Conservation (phyloP, 805 yeast species). For the Tetrapisispora namnaoensis region DNA sequence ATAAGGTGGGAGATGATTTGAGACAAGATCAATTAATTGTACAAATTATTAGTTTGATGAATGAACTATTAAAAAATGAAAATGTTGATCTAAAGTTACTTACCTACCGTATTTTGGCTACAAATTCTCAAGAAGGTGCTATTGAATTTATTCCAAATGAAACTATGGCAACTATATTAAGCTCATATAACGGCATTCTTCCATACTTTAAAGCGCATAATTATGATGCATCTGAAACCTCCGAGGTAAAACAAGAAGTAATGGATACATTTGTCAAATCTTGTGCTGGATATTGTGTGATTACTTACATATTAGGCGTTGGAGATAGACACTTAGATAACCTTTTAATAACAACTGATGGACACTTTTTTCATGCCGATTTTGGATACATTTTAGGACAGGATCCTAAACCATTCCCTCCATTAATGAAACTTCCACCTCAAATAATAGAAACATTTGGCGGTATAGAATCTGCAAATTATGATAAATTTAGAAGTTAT, state of each 20-base stretch:
- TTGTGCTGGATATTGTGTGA: constrained; percentile 96
- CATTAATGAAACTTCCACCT: constrained; percentile 93
- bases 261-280: constrained; percentile 94
- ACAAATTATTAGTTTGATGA: constrained; percentile 87
- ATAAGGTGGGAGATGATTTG: constrained; percentile 89
- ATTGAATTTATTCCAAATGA: constrained; percentile 92
- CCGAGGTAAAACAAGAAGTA: constrained; percentile 37
- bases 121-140: constrained; percentile 85
- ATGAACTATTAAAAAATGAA: constrained; percentile 75
- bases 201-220: constrained; percentile 59
- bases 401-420: constrained; percentile 98
- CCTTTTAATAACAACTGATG: constrained; percentile 67
- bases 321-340: constrained; percentile 97
- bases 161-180: constrained; percentile 70
- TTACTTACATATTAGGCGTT: constrained; percentile 87
- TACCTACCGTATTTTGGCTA: constrained; percentile 85
- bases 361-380: constrained; percentile 94
- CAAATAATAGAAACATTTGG: constrained; percentile 98
- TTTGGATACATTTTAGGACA: constrained; percentile 94
- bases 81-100: constrained; percentile 79
- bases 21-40: constrained; percentile 96
- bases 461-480: constrained; percentile 77
- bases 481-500: constrained; percentile 77
- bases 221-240: constrained; percentile 36
- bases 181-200: constrained; percentile 66